phyloP scores from a whole-genome alignment of 164 flowering plant genomes.

The Vitis vinifera region ASM3070453v1 NC_081817.1:1146501-1147000 shows the following conservation, averaged over 20 bases:
- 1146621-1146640: slow-evolving; percentile 61
- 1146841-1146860: slow-evolving; percentile 72
- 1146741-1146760: slow-evolving; percentile 76
- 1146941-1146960: slow-evolving; percentile 47
- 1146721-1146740: slow-evolving; percentile 63
- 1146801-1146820: slow-evolving; percentile 47
- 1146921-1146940: slow-evolving; percentile 40
- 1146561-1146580: slow-evolving; percentile 29
- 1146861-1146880: slow-evolving; percentile 54
- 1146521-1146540: slow-evolving; percentile 48
- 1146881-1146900: slow-evolving; percentile 89
- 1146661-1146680: slow-evolving; percentile 46
- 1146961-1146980: slow-evolving; percentile 68
- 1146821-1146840: slow-evolving; percentile 26
- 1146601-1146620: slow-evolving; percentile 63
- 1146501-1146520: slow-evolving; percentile 52
- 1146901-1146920: slow-evolving; percentile 87
- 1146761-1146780: slow-evolving; percentile 82
- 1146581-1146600: slow-evolving; percentile 50
- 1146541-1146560: slow-evolving; percentile 24
- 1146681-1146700: slow-evolving; percentile 44
- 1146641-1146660: slow-evolving; percentile 75
- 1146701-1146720: slow-evolving; percentile 41
- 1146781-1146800: slow-evolving; percentile 88
- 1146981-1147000: slow-evolving; percentile 88